These are phyloP conservation scores for Lactarius psammicola DNA, from an alignment of 768 basidiomycete species.

Conservation along the genomic window DNA sequence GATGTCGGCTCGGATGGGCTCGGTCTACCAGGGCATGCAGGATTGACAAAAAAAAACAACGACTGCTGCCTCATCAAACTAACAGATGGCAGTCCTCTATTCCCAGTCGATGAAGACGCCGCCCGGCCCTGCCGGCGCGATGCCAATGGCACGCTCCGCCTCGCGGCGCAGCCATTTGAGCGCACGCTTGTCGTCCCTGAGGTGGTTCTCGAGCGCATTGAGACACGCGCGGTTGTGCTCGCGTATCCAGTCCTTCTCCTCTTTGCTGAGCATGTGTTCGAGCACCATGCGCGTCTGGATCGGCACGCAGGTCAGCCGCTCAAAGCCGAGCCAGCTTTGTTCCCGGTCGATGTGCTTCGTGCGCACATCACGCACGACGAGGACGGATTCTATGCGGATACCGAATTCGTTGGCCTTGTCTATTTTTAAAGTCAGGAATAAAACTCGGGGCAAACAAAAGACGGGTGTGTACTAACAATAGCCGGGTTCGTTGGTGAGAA, in stretches of 20 bases:
- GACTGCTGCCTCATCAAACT: background rate
- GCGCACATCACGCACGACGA: constrained; percentile 70
- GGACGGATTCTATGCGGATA: constrained; percentile 87
- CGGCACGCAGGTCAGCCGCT: constrained; percentile 90
- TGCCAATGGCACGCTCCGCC: constrained; percentile 70
- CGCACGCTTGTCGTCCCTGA: constrained; percentile 79
- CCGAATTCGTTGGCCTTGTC: constrained; percentile 82
- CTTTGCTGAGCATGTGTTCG: constrained; percentile 75
- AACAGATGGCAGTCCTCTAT: background rate
- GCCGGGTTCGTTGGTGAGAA: constrained; percentile 93
- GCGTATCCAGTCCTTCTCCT: constrained; percentile 85
- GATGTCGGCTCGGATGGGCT: no score
- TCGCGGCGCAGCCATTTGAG: constrained; percentile 78
- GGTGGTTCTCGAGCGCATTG: constrained; percentile 57
- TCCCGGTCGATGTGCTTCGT: constrained; percentile 72
- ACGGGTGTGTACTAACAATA: constrained; percentile 62
- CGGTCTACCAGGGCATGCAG: background rate
- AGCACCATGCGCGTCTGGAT: constrained; percentile 91
- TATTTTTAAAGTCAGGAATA: constrained; percentile 16
- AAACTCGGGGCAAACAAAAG: background rate
- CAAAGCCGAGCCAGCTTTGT: constrained; percentile 83
- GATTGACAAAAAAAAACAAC: no score
- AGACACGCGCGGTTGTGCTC: constrained; percentile 79
- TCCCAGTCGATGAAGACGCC: constrained; percentile 79
- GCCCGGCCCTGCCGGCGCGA: constrained; percentile 60